Conservation (phyloP, 352 stramenopile genomes). For the Pythium brassicae region DNA sequence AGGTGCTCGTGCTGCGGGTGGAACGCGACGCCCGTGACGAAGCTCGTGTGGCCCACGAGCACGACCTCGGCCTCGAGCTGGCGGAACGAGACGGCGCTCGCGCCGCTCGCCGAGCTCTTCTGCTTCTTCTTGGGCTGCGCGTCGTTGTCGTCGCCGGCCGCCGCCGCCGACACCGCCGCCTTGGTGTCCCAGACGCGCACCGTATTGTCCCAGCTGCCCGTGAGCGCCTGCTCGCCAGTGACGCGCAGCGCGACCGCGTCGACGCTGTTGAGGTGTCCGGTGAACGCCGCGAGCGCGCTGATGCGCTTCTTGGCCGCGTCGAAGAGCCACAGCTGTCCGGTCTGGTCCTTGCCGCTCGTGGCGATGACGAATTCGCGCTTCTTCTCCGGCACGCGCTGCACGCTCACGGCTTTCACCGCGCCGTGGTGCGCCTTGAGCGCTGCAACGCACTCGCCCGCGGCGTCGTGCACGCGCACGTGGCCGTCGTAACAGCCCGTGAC, state of each 20-base stretch:
- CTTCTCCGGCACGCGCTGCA: constrained; percentile 22
- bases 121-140: constrained; percentile 69
- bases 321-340: constrained; percentile 65
- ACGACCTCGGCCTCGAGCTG: constrained; percentile 72
- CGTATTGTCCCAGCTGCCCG: constrained; percentile 83
- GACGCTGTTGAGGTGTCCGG: constrained; percentile 80
- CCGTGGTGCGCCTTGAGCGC: constrained; percentile 75
- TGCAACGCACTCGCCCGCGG: constrained; percentile 37
- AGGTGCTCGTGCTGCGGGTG: constrained; percentile 46
- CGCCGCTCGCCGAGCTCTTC: constrained; percentile 20
- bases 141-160: constrained; percentile 13
- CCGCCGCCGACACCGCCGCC: constrained; percentile 10
- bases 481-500: constrained; percentile 87
- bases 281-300: constrained; percentile 45
- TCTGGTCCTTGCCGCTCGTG: constrained; percentile 76
- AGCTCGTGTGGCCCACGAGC: constrained; percentile 73
- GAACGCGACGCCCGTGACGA: constrained; percentile 73
- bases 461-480: constrained; percentile 75
- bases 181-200: constrained; percentile 63
- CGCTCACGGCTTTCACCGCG: constrained; percentile 63
- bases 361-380: constrained; percentile 55
- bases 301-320: constrained; percentile 29
- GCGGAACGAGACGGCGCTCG: constrained; percentile 47
- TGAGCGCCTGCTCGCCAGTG: constrained; percentile 40
- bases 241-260: constrained; percentile 45